Percentiles rank a stretch among this genome's conserved stretches.
Evolutionary conservation across 2,329 filamentous ascomycete genomes (phyloP).

Genomic region (Chalara sp.): DNA sequence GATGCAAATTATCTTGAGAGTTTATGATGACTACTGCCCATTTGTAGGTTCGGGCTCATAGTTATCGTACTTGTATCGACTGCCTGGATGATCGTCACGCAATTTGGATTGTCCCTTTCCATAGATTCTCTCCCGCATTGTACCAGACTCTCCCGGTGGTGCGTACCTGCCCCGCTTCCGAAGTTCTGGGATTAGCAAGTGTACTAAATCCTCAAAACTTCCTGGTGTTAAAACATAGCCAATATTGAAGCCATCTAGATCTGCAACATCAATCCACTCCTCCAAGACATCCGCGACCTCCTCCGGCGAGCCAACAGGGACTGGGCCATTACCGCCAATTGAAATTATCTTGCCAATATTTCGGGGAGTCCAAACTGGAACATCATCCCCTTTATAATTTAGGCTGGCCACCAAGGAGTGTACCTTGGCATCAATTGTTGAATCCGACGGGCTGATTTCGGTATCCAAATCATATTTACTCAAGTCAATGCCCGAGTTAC

Average conservation of each 20-base stretch:
- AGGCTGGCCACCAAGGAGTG: too few species aligned
- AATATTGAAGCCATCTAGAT: conserved; percentile 15
- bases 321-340: conserved; percentile 4
- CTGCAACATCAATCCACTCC: conserved; percentile 7
- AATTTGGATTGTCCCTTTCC: conserved; percentile 50
- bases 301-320: conserved; percentile 3
- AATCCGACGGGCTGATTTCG: conserved; percentile 34
- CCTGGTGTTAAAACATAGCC: conserved; percentile 48
- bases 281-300: conserved; percentile 10
- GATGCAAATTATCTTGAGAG: too few species aligned
- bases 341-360: too few species aligned
- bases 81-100: conserved; percentile 51
- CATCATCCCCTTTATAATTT: too few species aligned
- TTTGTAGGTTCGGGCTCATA: too few species aligned
- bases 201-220: conserved; percentile 60
- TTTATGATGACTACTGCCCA: too few species aligned
- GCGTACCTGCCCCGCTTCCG: conserved; percentile 44
- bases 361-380: too few species aligned
- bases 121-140: conserved; percentile 51
- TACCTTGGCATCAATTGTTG: conserved; percentile 1
- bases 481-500: conserved; percentile 39
- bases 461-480: neutral
- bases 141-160: conserved; percentile 28
- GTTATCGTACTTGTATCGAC: conserved; percentile 50
- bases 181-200: conserved; percentile 58